Evolutionary conservation across 768 basidiomycete genomes (phyloP).

Genomic region (Pisolithus albus): DNA sequence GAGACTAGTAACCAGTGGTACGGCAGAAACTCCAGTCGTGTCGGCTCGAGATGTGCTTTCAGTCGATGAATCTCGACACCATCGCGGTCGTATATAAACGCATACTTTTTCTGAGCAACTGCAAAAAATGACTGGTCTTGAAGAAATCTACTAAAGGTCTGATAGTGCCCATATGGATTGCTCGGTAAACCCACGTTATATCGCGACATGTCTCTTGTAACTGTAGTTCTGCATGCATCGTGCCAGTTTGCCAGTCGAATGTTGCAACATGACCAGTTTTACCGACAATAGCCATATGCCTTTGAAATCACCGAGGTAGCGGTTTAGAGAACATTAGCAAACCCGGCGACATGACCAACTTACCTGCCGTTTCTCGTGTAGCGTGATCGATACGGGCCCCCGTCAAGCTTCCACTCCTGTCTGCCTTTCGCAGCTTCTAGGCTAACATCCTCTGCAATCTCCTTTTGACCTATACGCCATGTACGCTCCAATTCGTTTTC

Average conservation of each 20-base stretch:
- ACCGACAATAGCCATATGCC: constrained; percentile 84
- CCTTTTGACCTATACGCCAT: constrained; percentile 80
- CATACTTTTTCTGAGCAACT: constrained; percentile 93
- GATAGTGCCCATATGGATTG: neutral
- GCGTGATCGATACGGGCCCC: constrained; percentile 76
- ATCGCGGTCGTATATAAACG: constrained; percentile 91
- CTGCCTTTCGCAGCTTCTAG: constrained; percentile 71
- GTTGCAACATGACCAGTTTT: constrained; percentile 81
- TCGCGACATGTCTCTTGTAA: constrained; percentile 87
- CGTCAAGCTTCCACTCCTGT: constrained; percentile 75
- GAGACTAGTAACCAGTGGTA: constrained; percentile 93
- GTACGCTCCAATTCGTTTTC: constrained; percentile 83
- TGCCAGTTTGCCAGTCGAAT: constrained; percentile 89
- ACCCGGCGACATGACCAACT: constrained; percentile 18
- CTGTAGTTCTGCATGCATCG: constrained; percentile 81
- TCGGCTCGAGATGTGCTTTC: constrained; percentile 81
- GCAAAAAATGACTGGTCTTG: constrained; percentile 93
- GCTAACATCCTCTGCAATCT: constrained; percentile 60
- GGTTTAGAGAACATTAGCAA: neutral
- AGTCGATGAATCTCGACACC: constrained; percentile 89
- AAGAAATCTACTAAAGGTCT: constrained; percentile 52
- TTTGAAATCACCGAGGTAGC: constrained; percentile 19
- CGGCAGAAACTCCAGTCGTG: constrained; percentile 84
- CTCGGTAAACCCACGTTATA: constrained; percentile 59
- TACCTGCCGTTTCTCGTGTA: constrained; percentile 91